Evolutionary conservation across 2,329 filamentous ascomycete species (phyloP).

Genomic region (Tricladium varicosporioides): DNA sequence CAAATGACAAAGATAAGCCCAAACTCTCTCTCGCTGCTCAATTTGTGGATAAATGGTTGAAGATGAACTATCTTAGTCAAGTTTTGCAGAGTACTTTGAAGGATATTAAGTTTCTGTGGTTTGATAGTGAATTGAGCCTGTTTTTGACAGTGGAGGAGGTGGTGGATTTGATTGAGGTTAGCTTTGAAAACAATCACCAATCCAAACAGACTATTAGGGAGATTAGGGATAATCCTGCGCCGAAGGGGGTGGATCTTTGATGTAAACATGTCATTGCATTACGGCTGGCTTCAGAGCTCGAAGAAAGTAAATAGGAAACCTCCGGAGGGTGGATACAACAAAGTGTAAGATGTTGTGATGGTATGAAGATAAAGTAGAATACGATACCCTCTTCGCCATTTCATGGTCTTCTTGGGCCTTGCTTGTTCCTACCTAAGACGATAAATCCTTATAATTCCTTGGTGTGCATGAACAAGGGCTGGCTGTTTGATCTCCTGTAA

Average conservation of each 20-base stretch:
- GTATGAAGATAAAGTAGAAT: neutral
- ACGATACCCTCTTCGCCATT: neutral
- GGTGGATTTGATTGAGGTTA: slow-evolving; percentile 59
- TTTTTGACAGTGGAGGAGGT: slow-evolving; percentile 62
- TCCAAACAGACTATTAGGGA: slow-evolving; percentile 57
- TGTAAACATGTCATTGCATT: neutral
- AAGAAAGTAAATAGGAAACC: neutral
- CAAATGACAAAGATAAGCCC: neutral
- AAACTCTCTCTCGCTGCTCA: slow-evolving; percentile 52
- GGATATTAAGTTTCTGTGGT: slow-evolving; percentile 62
- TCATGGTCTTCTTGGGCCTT: no score
- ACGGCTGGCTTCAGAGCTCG: neutral
- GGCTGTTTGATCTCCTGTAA: no score
- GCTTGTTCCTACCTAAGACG: no score
- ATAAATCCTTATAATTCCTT: no score
- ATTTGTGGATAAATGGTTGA: slow-evolving; percentile 60
- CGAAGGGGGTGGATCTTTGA: slow-evolving; percentile 25
- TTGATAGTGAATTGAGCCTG: slow-evolving; percentile 62
- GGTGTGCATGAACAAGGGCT: no score
- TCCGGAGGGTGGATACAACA: neutral
- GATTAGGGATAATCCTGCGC: slow-evolving; percentile 52
- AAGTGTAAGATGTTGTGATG: neutral
- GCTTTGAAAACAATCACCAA: slow-evolving; percentile 60
- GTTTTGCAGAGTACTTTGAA: slow-evolving; percentile 65
- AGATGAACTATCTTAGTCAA: slow-evolving; percentile 62